Percentiles rank a stretch among this genome's conserved stretches.
Conservation (phyloP, 257 asterid species). For the Nicotiana sylvestris region DNA sequence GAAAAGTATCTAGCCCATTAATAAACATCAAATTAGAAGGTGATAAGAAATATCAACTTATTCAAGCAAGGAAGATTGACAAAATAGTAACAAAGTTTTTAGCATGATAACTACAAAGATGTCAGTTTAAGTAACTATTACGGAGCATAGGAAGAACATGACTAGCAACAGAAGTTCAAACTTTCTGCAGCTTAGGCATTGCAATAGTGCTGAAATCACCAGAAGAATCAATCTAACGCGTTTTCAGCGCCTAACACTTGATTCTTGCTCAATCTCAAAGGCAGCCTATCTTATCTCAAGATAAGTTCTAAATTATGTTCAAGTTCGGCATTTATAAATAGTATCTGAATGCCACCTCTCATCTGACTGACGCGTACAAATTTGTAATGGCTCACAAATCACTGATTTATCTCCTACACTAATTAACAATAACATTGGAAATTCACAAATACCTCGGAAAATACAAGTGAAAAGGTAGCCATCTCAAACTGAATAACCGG, state of each 20-base stretch:
- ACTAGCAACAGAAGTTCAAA: background rate
- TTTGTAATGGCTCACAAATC: background rate
- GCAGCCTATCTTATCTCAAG: background rate
- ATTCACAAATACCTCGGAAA: background rate
- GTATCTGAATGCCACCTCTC: background rate
- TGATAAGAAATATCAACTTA: constrained; percentile 9
- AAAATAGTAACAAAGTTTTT: background rate
- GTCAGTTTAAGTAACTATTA: background rate
- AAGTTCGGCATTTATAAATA: background rate
- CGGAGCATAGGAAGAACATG: background rate
- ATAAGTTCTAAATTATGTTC: background rate
- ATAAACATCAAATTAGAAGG: constrained; percentile 28
- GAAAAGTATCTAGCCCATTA: constrained; percentile 54
- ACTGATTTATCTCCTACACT: background rate
- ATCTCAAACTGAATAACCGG: background rate
- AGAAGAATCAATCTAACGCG: background rate
- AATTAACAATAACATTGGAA: background rate
- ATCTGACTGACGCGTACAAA: background rate
- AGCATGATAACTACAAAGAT: constrained; percentile 3
- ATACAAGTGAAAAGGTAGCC: background rate
- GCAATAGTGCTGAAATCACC: background rate
- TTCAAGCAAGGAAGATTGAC: background rate
- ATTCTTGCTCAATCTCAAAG: background rate
- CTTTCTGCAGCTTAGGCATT: background rate
- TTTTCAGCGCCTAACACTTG: background rate